Evolutionary conservation across 2,329 filamentous ascomycete species (phyloP), one percentile per base, ranked within the genome.

Genomic region (Lachnellula occidentalis): DNA sequence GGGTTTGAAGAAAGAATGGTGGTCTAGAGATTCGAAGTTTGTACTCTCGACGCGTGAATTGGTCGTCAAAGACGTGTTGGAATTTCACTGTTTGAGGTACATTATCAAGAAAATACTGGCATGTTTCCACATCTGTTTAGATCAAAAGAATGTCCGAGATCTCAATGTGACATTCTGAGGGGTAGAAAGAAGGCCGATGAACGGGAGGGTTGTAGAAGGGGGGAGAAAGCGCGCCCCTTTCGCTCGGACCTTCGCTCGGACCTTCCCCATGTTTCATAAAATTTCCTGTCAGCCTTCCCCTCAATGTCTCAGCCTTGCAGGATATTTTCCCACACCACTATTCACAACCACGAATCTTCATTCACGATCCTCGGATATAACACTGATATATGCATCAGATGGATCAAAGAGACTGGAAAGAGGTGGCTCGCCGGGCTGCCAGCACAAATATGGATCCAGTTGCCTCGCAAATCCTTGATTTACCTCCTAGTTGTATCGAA

Each of bases 401-500:
- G 43, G 34, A 37, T 6, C 21, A 39, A 27, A 9, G n/a, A 34
- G 21, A 34, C 15, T 49, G 47, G 47, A 45, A 24, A 34, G 43
- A 54, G 45, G 50, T 64, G 63, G 58, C 55, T 56, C 36, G 45
- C 42, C 14, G 54, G 62, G 58, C 49, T 45, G 56, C 45, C 37
- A 61, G 51, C 53, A 22, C 46, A 15, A 49, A 53, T 55, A 54
- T 48, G 51, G 60, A 11, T 50, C 61, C 7, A 66, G 68, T 77
- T 34, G 68, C 71, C 48, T 80, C 80, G 3, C 65, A 80, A 31
- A 75, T 69, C 4, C 73, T 90, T 19, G 81, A 88, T 50, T 74
- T 88, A 0, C 88, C 88, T 4, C 88, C 88, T 1, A 89, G 87
- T 65, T 92, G 88, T 66, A 76, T 91, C n/a, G 84, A 88, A 57